Conservation (phyloP, 1,284 basidiomycete genomes). For the Athelia sp. region DNA sequence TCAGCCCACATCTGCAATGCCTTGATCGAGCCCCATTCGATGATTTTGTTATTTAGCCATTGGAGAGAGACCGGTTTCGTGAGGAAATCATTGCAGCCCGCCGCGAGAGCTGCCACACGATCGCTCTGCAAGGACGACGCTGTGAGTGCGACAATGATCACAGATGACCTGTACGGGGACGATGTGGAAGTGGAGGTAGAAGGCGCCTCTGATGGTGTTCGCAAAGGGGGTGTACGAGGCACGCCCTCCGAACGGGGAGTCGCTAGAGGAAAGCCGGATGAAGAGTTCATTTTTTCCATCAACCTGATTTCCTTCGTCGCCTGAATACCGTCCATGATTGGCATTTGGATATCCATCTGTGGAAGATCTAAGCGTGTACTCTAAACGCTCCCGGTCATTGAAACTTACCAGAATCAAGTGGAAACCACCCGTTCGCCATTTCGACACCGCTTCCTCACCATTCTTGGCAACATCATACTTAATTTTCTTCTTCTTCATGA, state of each 20-base stretch:
- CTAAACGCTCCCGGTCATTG: constrained; percentile 5
- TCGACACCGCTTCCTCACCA: constrained; percentile 92
- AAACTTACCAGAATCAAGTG: constrained; percentile 88
- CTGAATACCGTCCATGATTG: constrained; percentile 97
- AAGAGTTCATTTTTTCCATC: constrained; percentile 69
- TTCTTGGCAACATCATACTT: constrained; percentile 94
- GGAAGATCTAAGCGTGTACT: constrained; percentile 6
- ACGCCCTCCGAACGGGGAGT: constrained; percentile 55
- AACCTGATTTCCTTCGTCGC: constrained; percentile 95
- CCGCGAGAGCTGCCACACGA: constrained; percentile 92
- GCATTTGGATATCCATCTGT: constrained; percentile 99
- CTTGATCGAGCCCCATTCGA: constrained; percentile 95
- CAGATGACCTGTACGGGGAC: constrained; percentile 83
- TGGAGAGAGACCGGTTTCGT: constrained; percentile 95
- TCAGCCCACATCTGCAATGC: constrained; percentile 87
- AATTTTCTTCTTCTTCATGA: constrained; percentile 95
- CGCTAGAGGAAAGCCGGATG: constrained; percentile 69
- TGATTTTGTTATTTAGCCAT: constrained; percentile 98
- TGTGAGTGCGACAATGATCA: constrained; percentile 98
- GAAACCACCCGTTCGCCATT: constrained; percentile 92
- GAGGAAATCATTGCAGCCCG: constrained; percentile 98
- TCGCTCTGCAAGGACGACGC: constrained; percentile 92
- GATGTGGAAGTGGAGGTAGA: constrained; percentile 40
- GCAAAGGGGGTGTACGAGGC: constrained; percentile 21
- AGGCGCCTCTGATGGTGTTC: constrained; percentile 48